Base-by-base conservation (phyloP, 139 green algal species). In the Micromonas pusilla region DNA sequence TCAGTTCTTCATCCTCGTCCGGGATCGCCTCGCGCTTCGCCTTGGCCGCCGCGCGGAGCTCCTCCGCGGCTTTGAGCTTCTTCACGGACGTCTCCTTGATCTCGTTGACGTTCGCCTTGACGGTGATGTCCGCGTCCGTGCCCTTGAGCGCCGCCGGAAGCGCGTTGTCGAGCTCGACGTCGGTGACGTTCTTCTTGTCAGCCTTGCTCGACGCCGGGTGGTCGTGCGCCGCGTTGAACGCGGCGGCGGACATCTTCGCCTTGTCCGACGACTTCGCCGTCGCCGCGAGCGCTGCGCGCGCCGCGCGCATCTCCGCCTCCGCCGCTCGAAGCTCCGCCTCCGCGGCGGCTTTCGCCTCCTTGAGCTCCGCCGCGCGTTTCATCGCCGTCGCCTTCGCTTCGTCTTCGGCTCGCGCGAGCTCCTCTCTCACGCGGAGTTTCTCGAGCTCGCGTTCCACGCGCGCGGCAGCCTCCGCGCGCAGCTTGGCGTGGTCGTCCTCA, bases 1-100 rank as follows among this genome's bases (percentile, higher is more conserved):
- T 83, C 45, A n/a, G n/a, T n/a, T 79, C 60, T 28, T 80, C 81
- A 2, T 77, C 73, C 32, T 76, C 82, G 36, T 72, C 32, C 77
- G 76, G 4, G 13, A 72, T 37, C 65, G n/a, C 28, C 65, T 38
- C 3, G 28, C 36, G 33, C 30, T 72, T 13, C 21, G 30, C 28
- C 65, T 72, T 26, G 3, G 30, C 4, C 65, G 9, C 16, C 45
- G 45, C 45, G 45, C 9, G 45, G 45, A 9, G 45, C 45, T 57
- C 45, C 9, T 57, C 45, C 45, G 16, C 45, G 45, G 45, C 45
- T 9, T 9, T 16, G 45, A n/a, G n/a, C n/a, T 16, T 16, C 9
- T 9, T 57, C 9, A 37, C 28, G 30, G 26, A 38, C 13, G 36
- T 72, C 2, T 25, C 3, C 33, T 72, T 38, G 26, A 72, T 4